Conservation (phyloP, 345 rosid species). For the Hibiscus syriacus region DNA sequence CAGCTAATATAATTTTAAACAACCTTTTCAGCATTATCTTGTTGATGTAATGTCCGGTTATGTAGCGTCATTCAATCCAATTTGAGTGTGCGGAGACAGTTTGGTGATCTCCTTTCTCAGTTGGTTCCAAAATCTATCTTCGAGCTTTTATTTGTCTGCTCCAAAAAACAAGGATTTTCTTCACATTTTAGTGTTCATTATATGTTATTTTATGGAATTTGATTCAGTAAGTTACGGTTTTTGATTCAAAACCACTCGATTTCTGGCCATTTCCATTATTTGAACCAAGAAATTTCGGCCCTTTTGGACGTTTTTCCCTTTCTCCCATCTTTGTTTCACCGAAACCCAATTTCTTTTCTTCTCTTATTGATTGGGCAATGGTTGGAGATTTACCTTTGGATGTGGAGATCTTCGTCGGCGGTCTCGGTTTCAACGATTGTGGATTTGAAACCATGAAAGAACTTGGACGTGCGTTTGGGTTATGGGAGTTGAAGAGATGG, state of each 20-base stretch:
- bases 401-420: slow-evolving; percentile 12
- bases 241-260: too few species aligned
- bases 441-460: background rate
- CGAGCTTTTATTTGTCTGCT: slow-evolving; percentile 44
- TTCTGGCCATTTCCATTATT: too few species aligned
- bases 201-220: background rate
- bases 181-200: slow-evolving; percentile 15
- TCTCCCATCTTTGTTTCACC: slow-evolving; percentile 36
- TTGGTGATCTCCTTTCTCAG: slow-evolving; percentile 49
- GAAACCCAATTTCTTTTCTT: slow-evolving; percentile 32
- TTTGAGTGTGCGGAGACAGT: slow-evolving; percentile 40
- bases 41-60: slow-evolving; percentile 10
- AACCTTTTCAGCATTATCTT: background rate
- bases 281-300: too few species aligned
- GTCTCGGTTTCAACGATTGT: background rate
- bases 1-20: too few species aligned
- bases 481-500: background rate
- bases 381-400: background rate
- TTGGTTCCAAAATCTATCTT: slow-evolving; percentile 21
- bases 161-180: slow-evolving; percentile 22
- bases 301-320: too few species aligned
- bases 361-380: slow-evolving; percentile 1
- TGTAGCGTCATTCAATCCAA: background rate
- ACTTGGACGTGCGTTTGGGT: background rate
- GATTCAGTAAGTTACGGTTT: too few species aligned